phyloP scores from a whole-genome alignment of 2,329 filamentous ascomycete genomes.

The Endoconidiophora laricicola region DNA sequence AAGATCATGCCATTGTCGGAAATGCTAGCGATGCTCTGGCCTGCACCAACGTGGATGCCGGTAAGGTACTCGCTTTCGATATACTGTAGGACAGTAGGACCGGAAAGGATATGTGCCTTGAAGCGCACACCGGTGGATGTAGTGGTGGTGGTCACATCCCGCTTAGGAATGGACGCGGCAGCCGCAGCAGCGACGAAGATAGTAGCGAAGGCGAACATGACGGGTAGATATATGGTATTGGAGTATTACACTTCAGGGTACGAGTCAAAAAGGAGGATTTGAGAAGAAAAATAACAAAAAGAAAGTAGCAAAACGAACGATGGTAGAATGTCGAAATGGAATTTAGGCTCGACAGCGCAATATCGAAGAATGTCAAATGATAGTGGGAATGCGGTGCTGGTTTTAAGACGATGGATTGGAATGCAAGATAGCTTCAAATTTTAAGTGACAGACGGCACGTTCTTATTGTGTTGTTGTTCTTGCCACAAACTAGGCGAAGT shows the following conservation, averaged over 20 bases:
- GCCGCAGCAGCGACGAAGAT: conserved; percentile 4
- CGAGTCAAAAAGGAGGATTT: neutral
- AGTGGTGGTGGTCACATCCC: conserved; percentile 10
- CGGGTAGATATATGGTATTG: neutral
- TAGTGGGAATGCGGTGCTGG: too few species aligned
- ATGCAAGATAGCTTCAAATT: too few species aligned
- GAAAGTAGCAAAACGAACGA: neutral
- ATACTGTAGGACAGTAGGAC: neutral
- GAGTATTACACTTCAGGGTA: neutral
- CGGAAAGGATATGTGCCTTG: conserved; percentile 26
- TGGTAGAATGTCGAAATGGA: too few species aligned
- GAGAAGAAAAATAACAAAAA: neutral
- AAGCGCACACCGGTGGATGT: conserved; percentile 25
- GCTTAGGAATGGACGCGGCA: conserved; percentile 15
- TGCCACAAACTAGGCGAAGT: too few species aligned
- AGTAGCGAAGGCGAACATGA: conserved; percentile 2
- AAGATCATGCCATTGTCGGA: conserved; percentile 28
- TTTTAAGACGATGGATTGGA: too few species aligned
- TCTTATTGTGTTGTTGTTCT: too few species aligned
- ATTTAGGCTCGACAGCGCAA: too few species aligned
- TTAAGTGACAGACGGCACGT: too few species aligned
- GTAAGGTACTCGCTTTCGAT: conserved; percentile 22
- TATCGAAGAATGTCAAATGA: too few species aligned
- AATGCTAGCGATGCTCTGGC: conserved; percentile 24
- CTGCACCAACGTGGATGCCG: conserved; percentile 21